Evolutionary conservation across 306 rosid genomes (phyloP), one percentile per base, ranked within the genome.

Genomic region (Fagus sylvatica): DNA sequence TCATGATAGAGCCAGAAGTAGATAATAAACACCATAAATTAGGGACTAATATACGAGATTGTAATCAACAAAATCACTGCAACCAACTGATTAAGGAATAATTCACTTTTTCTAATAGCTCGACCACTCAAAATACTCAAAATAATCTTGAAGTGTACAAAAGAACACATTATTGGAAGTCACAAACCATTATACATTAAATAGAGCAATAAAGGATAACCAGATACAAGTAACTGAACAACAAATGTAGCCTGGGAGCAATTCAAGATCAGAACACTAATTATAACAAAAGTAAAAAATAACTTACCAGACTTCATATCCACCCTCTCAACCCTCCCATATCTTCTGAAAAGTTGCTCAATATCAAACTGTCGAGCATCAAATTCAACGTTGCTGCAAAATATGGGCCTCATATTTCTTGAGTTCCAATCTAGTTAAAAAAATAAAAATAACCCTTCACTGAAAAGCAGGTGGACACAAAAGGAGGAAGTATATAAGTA

Each of bases 261-360:
- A 22, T 22, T 22, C 28, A 22, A 22, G 28, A 22, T 22, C 28
- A 22, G 16, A 39, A n/a, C 13, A 4, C 54, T 7, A 57, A 4
- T 6, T 60, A 7, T 51, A 4, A 55, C 1, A 9, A 57, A 42
- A 33, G 13, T 42, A 30, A 73, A 71, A 59, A 80, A 59, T 12
- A 9, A n/a, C 81, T 79, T 82, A 91, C 97, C 97, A 28, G 97
- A 91, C 78, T 91, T 91, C 62, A 91, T 74, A 82, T 91, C 97
- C 54, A 91, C 97, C 76, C 94, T 84, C 42, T 91, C 97, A 62
- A 91, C 92, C 83, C 87, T 91, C 73, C 97, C 97, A 77, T 91
- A 91, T 85, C 85, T 87, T 68, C 79, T 85, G 82, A 91, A 91
- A 48, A 22, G 28, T 22, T 22, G 28, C 28, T 22, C 28, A 22